These are phyloP conservation scores for Auricularia auricula-judae DNA, from an alignment of 768 basidiomycete species.

Conservation along the genomic window DNA sequence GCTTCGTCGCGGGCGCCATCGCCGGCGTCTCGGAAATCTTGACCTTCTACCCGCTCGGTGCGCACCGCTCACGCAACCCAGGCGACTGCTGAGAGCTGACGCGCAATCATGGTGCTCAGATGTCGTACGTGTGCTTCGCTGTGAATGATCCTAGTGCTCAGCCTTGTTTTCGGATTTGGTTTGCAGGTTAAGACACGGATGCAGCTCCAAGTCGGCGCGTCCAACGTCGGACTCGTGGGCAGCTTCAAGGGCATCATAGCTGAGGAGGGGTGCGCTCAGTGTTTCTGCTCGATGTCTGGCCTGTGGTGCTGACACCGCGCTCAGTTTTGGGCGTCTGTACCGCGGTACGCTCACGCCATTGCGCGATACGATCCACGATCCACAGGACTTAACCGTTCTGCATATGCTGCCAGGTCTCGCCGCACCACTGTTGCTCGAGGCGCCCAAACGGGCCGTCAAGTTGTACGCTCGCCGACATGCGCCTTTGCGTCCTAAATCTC, in stretches of 20 bases:
- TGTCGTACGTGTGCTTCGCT: conserved; percentile 52
- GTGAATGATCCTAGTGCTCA: too few species aligned
- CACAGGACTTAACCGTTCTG: background rate
- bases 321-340: conserved; percentile 73
- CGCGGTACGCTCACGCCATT: conserved; percentile 41
- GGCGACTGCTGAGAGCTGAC: background rate
- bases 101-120: conserved; percentile 30
- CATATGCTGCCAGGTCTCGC: conserved; percentile 51
- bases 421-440: conserved; percentile 91
- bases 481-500: background rate
- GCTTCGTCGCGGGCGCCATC: conserved; percentile 92
- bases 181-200: conserved; percentile 91
- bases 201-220: conserved; percentile 87
- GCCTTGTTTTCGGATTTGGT: too few species aligned
- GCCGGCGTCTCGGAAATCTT: conserved; percentile 62
- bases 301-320: conserved; percentile 2
- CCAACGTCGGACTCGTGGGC: conserved; percentile 64
- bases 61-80: conserved; percentile 15
- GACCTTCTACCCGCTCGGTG: conserved; percentile 85
- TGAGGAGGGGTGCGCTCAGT: conserved; percentile 69
- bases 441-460: conserved; percentile 97
- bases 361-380: background rate
- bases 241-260: conserved; percentile 74
- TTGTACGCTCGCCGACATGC: conserved; percentile 40
- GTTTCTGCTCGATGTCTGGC: conserved; percentile 2